Evolutionary conservation across 192 early-diverging fungal genomes (phyloP).

Genomic region (Coemansia sp.): DNA sequence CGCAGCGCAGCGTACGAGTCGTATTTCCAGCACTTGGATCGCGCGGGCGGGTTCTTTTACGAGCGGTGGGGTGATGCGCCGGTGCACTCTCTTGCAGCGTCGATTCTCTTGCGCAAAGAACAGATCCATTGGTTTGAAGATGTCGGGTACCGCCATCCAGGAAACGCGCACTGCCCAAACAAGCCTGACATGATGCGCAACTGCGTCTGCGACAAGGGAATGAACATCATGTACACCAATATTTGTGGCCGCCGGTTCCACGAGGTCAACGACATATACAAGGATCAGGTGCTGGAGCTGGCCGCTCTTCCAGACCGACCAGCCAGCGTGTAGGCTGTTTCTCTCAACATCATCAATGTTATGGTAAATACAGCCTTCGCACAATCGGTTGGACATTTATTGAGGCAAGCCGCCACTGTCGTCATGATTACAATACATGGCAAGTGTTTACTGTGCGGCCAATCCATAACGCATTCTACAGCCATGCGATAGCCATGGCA

Average conservation of each 20-base stretch:
- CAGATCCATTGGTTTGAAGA: constrained; percentile 71
- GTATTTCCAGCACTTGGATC: constrained; percentile 68
- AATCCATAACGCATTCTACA: no score
- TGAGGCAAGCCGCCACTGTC: no score
- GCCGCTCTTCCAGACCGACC: constrained; percentile 30
- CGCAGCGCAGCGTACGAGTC: constrained; percentile 62
- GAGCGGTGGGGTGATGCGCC: no score
- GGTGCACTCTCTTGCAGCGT: constrained; percentile 63
- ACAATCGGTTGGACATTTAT: no score
- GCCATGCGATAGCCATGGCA: no score
- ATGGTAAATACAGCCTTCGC: no score
- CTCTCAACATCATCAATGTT: no score
- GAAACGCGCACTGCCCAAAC: constrained; percentile 64
- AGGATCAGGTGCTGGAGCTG: constrained; percentile 27
- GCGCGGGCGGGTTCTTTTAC: constrained; percentile 77
- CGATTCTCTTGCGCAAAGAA: constrained; percentile 59
- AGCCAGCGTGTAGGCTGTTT: no score
- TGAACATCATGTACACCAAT: constrained; percentile 24
- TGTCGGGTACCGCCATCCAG: constrained; percentile 57
- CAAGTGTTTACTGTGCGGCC: no score
- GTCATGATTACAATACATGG: no score
- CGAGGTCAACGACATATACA: constrained; percentile 23
- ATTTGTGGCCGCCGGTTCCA: constrained; percentile 29
- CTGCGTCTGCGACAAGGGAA: constrained; percentile 17
- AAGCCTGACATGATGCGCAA: constrained; percentile 37